These are phyloP conservation scores for Rhizoclosmatium globosum DNA, from an alignment of 192 early-diverging fungal genomes.

Conservation along the genomic window DNA sequence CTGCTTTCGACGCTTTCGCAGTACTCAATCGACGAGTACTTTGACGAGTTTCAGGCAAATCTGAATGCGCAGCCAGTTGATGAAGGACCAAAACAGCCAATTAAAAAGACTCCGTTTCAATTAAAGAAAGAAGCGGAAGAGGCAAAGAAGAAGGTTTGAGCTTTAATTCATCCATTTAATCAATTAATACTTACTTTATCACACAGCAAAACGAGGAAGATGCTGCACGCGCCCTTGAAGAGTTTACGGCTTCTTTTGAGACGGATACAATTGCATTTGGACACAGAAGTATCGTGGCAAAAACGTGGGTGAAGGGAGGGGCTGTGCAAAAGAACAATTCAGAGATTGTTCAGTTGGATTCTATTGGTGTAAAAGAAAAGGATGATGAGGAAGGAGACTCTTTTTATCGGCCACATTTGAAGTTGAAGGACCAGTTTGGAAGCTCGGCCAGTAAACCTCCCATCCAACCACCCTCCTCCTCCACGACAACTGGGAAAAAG, in stretches of 20 bases:
- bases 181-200: neutral
- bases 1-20: neutral
- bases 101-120: constrained; percentile 77
- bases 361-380: neutral
- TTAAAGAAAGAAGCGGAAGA: constrained; percentile 79
- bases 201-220: constrained; percentile 73
- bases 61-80: neutral
- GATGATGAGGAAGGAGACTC: constrained; percentile 12
- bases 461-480: constrained; percentile 4
- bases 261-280: constrained; percentile 45
- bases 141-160: constrained; percentile 71
- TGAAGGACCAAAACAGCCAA: neutral
- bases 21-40: constrained; percentile 22
- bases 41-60: constrained; percentile 26
- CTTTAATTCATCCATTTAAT: neutral
- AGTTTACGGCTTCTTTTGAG: constrained; percentile 85
- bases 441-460: neutral
- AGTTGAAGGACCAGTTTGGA: constrained; percentile 22
- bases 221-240: constrained; percentile 77
- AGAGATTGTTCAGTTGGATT: constrained; percentile 16
- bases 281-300: constrained; percentile 24
- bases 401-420: constrained; percentile 44
- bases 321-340: constrained; percentile 38
- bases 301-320: constrained; percentile 55
- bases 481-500: constrained; percentile 61